phyloP scores from a whole-genome alignment of 495 filamentous ascomycete genomes.

The Jackrogersella minutella region DNA sequence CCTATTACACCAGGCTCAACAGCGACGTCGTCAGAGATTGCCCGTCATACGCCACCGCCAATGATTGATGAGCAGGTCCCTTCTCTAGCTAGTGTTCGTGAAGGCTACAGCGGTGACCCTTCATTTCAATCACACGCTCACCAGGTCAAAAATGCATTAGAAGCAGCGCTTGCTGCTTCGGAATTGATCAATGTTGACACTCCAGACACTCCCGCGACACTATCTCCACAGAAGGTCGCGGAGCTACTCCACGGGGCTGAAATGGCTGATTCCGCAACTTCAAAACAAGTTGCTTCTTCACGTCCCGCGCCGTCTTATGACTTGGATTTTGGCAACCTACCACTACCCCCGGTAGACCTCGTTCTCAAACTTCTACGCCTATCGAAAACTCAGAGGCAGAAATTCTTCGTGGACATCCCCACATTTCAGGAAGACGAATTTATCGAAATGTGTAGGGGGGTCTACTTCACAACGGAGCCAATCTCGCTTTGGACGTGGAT shows the following conservation, averaged over 20 bases:
- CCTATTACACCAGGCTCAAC: slow-evolving; percentile 3
- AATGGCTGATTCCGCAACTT: background rate
- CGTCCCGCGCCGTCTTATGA: background rate
- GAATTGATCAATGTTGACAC: slow-evolving; percentile 13
- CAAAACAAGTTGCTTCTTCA: background rate
- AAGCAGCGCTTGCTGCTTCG: slow-evolving; percentile 17
- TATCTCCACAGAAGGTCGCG: slow-evolving; percentile 3
- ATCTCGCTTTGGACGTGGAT: slow-evolving; percentile 64
- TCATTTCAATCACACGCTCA: slow-evolving; percentile 41
- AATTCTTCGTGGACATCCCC: slow-evolving; percentile 38
- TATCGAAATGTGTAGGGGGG: slow-evolving; percentile 60
- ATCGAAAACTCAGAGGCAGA: slow-evolving; percentile 26
- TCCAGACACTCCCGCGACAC: background rate
- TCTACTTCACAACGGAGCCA: slow-evolving; percentile 68
- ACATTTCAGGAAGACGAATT: slow-evolving; percentile 60
- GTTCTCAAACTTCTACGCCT: slow-evolving; percentile 38
- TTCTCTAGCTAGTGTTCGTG: slow-evolving; percentile 20
- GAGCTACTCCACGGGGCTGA: slow-evolving; percentile 12
- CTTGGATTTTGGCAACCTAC: slow-evolving; percentile 19
- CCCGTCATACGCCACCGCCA: slow-evolving; percentile 29
- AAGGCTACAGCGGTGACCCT: slow-evolving; percentile 36
- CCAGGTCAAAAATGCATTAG: slow-evolving; percentile 27
- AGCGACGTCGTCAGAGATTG: slow-evolving; percentile 5
- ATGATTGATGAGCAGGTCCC: slow-evolving; percentile 42
- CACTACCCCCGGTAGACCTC: slow-evolving; percentile 33